These are phyloP conservation scores for Paxillus involutus DNA, from an alignment of 768 basidiomycete genomes.

Conservation along the genomic window DNA sequence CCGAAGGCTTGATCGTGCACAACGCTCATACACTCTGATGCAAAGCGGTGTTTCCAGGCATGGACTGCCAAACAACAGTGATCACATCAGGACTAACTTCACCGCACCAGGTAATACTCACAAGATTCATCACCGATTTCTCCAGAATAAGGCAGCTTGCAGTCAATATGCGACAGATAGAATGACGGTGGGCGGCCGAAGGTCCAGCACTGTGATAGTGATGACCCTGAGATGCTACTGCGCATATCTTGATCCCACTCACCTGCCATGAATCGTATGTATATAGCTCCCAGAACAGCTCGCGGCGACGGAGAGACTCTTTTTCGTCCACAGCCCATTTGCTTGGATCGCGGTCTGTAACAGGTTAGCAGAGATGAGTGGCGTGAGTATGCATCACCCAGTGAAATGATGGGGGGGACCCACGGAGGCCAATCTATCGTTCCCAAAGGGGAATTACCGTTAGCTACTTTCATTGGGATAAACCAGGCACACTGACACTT, in stretches of 20 bases:
- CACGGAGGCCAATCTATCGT: slow-evolving; percentile 67
- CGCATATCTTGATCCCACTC: slow-evolving; percentile 1
- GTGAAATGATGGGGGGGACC: slow-evolving; percentile 26
- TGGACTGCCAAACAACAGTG: slow-evolving; percentile 41
- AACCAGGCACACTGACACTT: slow-evolving; percentile 49
- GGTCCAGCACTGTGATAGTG: slow-evolving; percentile 56
- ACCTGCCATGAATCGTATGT: slow-evolving; percentile 38
- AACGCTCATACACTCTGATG: slow-evolving; percentile 66
- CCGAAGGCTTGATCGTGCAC: slow-evolving; percentile 74
- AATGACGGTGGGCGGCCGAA: slow-evolving; percentile 72
- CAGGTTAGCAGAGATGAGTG: slow-evolving; percentile 1
- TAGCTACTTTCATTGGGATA: not conserved
- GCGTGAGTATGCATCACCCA: slow-evolving; percentile 3
- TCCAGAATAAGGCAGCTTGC: slow-evolving; percentile 54
- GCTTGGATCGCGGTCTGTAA: slow-evolving; percentile 66
- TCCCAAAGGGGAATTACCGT: slow-evolving; percentile 1
- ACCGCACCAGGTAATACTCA: slow-evolving; percentile 32
- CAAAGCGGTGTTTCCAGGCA: slow-evolving; percentile 70
- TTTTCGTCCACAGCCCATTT: slow-evolving; percentile 56
- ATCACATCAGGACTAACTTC: not conserved
- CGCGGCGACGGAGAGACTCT: slow-evolving; percentile 63
- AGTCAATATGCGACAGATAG: slow-evolving; percentile 64
- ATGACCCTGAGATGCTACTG: slow-evolving; percentile 32
- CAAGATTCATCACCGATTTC: slow-evolving; percentile 58
- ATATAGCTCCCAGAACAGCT: slow-evolving; percentile 64